Base-by-base conservation (phyloP, 78 protist genomes). In the Dictyostelium capitatum region DNA sequence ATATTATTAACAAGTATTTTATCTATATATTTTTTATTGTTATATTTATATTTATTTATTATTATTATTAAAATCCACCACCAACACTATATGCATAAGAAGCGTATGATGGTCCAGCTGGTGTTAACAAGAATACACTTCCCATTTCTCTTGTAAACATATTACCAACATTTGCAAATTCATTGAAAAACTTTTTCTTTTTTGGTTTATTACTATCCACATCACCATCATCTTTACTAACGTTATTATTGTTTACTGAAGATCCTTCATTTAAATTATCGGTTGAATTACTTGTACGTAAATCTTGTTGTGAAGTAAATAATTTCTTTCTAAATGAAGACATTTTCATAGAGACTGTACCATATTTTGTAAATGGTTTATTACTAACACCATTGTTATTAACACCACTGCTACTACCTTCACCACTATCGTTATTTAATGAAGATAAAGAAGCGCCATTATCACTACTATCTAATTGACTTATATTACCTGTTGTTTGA, bases 261-360 rank as follows among this genome's bases (percentile, higher is more conserved):
- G 48, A 25, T 53, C 51, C 70, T 46, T 32, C 82, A 9, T 37
- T 78, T 41, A 17, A n/a, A 32, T 56, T 30, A 47, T 51, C 53
- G 7, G 46, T 64, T 14, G 14, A 17, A 28, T 9, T 28, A 23
- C 20, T 28, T 14, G 65, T 10, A 43, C 2, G 37, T 32, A 46
- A 57, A 57, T 78, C 62, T 19, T 48, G 70, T 46, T 78, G 64
- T 12, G 51, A 30, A 12, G n/a, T 46, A 17, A 81, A 81, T 11
- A 81, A n/a, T 6, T 59, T 81, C 89, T 81, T 81, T 81, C 89
- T 81, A 46, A 81, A 47, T 17, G 89, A 64, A 14, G 47, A 20
- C 62, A 81, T 53, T 81, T 64, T 81, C 48, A 41, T 47, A 14
- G 89, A 81, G 5, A 81, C 37, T 4, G 89, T 81, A 48, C 47